These are phyloP conservation scores for Cercospora sp. DNA, from an alignment of 2,329 filamentous ascomycete species.

Conservation along the genomic window DNA sequence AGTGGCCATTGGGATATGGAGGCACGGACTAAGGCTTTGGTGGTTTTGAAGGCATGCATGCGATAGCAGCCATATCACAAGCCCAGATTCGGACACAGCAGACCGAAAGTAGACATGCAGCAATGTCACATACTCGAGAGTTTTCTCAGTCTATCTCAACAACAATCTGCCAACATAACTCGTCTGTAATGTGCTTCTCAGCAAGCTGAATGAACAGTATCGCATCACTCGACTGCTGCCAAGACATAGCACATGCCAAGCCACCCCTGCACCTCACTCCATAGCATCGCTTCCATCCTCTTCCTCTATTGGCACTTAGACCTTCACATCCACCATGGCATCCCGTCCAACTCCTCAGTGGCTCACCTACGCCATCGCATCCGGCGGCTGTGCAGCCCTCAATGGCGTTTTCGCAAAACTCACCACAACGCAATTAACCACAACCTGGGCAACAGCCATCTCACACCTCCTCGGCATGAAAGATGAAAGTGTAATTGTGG, in stretches of 20 bases:
- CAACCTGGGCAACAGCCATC: slow-evolving; percentile 53
- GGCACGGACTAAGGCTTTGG: not conserved
- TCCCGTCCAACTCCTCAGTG: slow-evolving; percentile 39
- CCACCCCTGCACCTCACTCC: not conserved
- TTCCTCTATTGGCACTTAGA: not conserved
- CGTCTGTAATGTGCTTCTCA: not conserved
- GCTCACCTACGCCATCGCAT: slow-evolving; percentile 69
- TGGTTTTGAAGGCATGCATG: not conserved
- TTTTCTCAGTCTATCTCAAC: no score
- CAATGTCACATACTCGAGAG: not conserved
- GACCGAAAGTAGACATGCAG: not conserved
- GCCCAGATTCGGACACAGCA: not conserved
- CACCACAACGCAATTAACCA: slow-evolving; percentile 64
- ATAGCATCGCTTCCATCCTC: not conserved
- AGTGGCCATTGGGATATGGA: not conserved
- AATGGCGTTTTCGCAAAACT: slow-evolving; percentile 84
- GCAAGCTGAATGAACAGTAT: not conserved
- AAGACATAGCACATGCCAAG: not conserved
- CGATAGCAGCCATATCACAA: not conserved
- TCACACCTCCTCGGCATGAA: slow-evolving; percentile 50
- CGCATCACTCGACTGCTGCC: not conserved
- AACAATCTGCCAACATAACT: not conserved
- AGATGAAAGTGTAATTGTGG: slow-evolving; percentile 50
- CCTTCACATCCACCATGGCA: slow-evolving; percentile 9
- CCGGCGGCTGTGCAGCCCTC: slow-evolving; percentile 74